phyloP scores from a whole-genome alignment of 192 early-diverging fungal species.

The Entomortierella chlamydospora region DNA sequence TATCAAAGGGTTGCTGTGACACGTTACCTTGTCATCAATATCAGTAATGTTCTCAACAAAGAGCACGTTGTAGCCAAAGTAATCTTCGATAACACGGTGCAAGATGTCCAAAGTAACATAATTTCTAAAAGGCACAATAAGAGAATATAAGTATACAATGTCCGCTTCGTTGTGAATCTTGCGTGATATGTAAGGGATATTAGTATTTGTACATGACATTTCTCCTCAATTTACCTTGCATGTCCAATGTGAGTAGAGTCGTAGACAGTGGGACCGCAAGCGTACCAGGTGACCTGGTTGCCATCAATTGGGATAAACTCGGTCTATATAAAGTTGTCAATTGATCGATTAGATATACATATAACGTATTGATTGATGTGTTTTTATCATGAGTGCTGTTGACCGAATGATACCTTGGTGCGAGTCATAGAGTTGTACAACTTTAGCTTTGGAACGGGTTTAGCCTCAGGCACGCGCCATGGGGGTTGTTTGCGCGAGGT shows the following conservation, averaged over 20 bases:
- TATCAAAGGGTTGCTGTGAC: no score
- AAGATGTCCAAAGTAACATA: slow-evolving; percentile 96
- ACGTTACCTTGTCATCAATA: slow-evolving; percentile 92
- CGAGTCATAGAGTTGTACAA: slow-evolving; percentile 91
- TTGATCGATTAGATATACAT: no score
- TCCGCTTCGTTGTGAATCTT: not conserved
- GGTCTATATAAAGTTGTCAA: no score
- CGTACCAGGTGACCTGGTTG: slow-evolving; percentile 94
- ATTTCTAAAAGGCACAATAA: slow-evolving; percentile 62
- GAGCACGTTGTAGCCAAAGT: slow-evolving; percentile 93
- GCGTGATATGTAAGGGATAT: not conserved
- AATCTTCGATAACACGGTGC: slow-evolving; percentile 93
- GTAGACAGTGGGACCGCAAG: slow-evolving; percentile 98
- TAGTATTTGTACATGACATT: not conserved
- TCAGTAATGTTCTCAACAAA: slow-evolving; percentile 99
- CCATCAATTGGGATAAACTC: slow-evolving; percentile 88
- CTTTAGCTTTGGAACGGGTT: slow-evolving; percentile 66
- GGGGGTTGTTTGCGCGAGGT: slow-evolving; percentile 68
- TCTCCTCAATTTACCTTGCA: slow-evolving; percentile 72
- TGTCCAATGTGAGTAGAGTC: slow-evolving; percentile 96
- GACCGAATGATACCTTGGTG: slow-evolving; percentile 87
- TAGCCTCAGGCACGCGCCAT: slow-evolving; percentile 69
- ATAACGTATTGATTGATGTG: no score
- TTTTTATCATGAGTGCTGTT: no score
- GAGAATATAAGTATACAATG: not conserved